These are phyloP conservation scores for Curvularia sp. DNA, from an alignment of 2,329 filamentous ascomycete genomes.

Conservation along the genomic window DNA sequence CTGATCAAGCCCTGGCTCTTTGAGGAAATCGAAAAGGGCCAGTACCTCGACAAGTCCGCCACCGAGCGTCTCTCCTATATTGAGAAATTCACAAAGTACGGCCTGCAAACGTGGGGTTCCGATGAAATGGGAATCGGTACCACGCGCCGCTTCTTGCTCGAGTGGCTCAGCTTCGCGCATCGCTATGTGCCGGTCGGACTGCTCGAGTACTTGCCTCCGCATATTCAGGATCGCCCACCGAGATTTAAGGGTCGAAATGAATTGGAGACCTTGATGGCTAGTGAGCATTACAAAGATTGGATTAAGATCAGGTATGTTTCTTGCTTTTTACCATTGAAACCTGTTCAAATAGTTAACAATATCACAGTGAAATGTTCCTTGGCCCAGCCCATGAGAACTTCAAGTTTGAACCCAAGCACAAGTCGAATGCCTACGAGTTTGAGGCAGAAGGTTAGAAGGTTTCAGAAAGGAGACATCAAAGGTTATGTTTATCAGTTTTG, in stretches of 20 bases:
- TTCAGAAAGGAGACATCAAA: background rate
- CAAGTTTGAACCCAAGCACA: slow-evolving; percentile 96
- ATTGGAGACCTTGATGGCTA: slow-evolving; percentile 89
- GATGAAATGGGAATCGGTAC: slow-evolving; percentile 93
- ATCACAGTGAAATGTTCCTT: slow-evolving; percentile 89
- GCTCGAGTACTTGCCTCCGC: slow-evolving; percentile 85
- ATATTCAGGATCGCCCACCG: slow-evolving; percentile 86
- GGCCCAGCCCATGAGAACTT: slow-evolving; percentile 89
- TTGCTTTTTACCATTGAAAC: background rate
- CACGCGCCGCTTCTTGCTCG: slow-evolving; percentile 88
- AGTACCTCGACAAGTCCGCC: slow-evolving; percentile 95
- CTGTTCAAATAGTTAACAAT: slow-evolving; percentile 19
- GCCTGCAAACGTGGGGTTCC: slow-evolving; percentile 92
- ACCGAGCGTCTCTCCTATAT: slow-evolving; percentile 84
- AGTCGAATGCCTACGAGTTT: slow-evolving; percentile 87
- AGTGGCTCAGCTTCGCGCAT: slow-evolving; percentile 93
- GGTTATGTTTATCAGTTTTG: background rate
- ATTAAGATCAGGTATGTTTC: slow-evolving; percentile 86
- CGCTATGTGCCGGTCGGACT: slow-evolving; percentile 91
- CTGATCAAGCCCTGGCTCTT: slow-evolving; percentile 99
- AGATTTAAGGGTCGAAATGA: slow-evolving; percentile 85
- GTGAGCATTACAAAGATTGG: slow-evolving; percentile 95
- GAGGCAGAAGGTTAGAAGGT: slow-evolving; percentile 57
- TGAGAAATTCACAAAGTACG: slow-evolving; percentile 88
- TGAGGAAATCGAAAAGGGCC: slow-evolving; percentile 89